Evolutionary conservation across 495 filamentous ascomycete species (phyloP), one percentile per base, ranked within the genome.

Genomic region (Hypoxylon rickii): DNA sequence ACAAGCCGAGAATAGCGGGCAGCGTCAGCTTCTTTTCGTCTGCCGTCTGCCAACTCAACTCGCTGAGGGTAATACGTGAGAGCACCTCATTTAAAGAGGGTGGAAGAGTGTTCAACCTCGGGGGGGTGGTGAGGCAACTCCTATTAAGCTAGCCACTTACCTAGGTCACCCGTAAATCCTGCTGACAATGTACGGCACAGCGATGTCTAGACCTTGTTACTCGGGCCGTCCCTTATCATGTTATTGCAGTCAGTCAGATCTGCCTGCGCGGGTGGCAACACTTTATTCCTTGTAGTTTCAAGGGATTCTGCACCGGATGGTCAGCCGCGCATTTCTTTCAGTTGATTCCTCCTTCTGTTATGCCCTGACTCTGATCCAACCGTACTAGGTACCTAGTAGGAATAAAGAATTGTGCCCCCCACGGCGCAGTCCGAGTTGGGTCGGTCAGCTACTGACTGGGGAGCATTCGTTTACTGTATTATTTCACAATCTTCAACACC

Each of bases 201-300:
- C 48, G 18, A 19, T 44, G 37, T 43, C 56, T 45, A 53, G 43
- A 36, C 44, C 17, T 54, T 32, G 15, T 21, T 40, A 55, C 51
- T 62, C 58, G 58, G 58, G 18, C 58, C 58, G 58, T 62, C 58
- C 58, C 58, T 56, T 62, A 62, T 56, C 58, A 56, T 41, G 51
- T 55, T 61, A 41, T 51, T 58, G 43, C 51, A 51, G 42, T 52
- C 48, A 56, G 41, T 62, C 47, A 62, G 58, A 61, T 53, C 51
- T 50, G 33, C 40, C 44, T 61, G 51, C 51, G 47, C 51, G 26
- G 22, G 51, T 61, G 51, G 51, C 58, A 61, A 51, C 51, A 51
- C 51, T 21, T 38, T 42, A 56, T 62, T 52, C 52, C 52, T 41
- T 12, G 20, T n/a, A 13, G 37, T 45, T 48, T 62, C 42, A 41